Base-by-base conservation (phyloP, 2,329 filamentous ascomycete genomes). In the Fusarium avenaceum region DNA sequence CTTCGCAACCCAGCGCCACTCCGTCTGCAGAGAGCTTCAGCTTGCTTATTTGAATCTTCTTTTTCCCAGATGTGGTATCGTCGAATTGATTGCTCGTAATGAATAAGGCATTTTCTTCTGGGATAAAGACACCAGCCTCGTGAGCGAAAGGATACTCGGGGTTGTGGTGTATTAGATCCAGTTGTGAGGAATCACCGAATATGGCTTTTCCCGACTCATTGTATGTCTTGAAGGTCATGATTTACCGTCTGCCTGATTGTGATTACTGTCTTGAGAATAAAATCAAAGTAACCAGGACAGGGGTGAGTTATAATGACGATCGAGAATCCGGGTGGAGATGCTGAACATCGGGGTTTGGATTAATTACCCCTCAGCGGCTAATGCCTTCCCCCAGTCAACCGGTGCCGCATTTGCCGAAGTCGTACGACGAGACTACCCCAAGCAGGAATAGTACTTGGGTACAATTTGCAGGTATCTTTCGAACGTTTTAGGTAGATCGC, bases 141-240 rank as follows among this genome's bases (percentile, higher is more conserved):
- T 86, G 84, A 2, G 83, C 83, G 51, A 85, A 85, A 0, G 82
- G 80, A 40, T 83, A 80, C 4, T 72, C 69, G 32, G 74, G 66
- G 48, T 80, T 78, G 59, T 82, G 76, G 26, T 77, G 68, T 4
- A 84, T 67, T 3, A 82, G 61, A 14, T 81, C 75, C 2, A 83
- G 61, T 13, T 65, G 72, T 6, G 80, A 80, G 4, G 59, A 55
- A 6, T 59, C n/a, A 3, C 81, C 82, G 26, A 80, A 74, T 17
- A 83, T 72, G 20, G 58, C 22, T 5, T 50, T 49, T 4, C 50
- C 72, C 3, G 57, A n/a, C 9, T 74, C 40, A 32, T 67, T 20
- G 26, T 67, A 61, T 13, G 54, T 48, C 24, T 57, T 46, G 26
- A 71, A 71, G 7, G 49, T 39, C 61, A 58, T 40, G 0, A 20